Base-by-base conservation (phyloP, 805 yeast species). In the Pichia ethanolica region DNA sequence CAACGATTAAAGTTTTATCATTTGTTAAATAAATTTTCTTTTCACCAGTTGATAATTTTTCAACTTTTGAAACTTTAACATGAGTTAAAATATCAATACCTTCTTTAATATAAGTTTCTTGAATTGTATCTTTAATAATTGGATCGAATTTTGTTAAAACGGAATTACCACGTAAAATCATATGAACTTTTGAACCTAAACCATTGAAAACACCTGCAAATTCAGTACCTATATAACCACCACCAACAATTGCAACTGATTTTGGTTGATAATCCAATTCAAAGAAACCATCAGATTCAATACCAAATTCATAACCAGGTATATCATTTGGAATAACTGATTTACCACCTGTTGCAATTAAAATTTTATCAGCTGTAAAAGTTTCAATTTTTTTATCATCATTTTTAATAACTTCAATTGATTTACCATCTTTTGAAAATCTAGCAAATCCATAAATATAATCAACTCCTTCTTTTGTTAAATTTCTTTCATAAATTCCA, bases 211-310 rank as follows among this genome's bases (percentile, higher is more conserved):
- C 89, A 54, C 99, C 99, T 7, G 97, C 86, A 46, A 93, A 77
- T 72, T 93, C 99, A 44, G 89, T 85, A 50, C 96, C 98, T 65
- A 93, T 93, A 71, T 93, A 93, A 41, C 99, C 99, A 37, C 97
- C 97, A 59, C 99, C 99, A 11, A 93, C 96, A 53, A 93, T 76
- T 1, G 95, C 98, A 32, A 91, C 98, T 44, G 82, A 77, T 68
- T 89, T 83, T 46, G 99, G 99, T 70, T 90, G 97, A 44, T 70
- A 62, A 52, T 78, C 83, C 56, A 93, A 73, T 55, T 78, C 79
- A 63, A 93, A 93, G 66, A 93, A 93, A 0, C 96, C 96, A 66
- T 93, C 96, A 25, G 97, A 88, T 47, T 85, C 81, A 53, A 81
- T 83, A 51, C 97, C 97, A 51, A 75, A 73, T 61, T 89, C 93